Base-by-base conservation (phyloP, 768 basidiomycete genomes). In the Phylloporus arenicola region DNA sequence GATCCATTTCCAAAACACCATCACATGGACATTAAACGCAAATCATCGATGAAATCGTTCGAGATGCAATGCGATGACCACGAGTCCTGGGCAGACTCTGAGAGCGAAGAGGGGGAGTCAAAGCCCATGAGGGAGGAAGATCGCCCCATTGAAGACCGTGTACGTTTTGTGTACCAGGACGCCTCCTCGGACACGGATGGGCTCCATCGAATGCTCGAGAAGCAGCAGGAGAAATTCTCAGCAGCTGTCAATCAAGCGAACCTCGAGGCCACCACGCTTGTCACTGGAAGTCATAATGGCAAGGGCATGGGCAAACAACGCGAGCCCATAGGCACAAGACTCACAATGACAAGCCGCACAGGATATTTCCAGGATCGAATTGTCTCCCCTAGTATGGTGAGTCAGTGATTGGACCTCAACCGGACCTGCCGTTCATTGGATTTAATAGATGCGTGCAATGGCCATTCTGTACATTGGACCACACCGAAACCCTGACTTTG, bases 381-480 rank as follows among this genome's bases (percentile, higher is more conserved):
- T 60, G 82, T 99, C 53, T 86, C 93, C 3, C 95, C 96, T 0
- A 89, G 87, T 62, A 97, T 99, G 94, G 95, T 95, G 64, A 61
- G 89, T 70, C 16, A 25, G 13, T 20, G 34, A 35, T 43, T 43
- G 27, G 47, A 53, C 33, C 12, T n/a, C 40, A 42, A 47, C 35
- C 49, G 31, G 47, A 49, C 51, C 45, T 46, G 46, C 40, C 24
- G 24, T 47, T 16, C 31, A 63, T n/a, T 38, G 24, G n/a, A 48
- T n/a, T 14, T n/a, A 31, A 50, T 39, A 98, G 95, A 97, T 97
- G 92, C 89, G 96, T 31, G 94, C 95, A 0, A 99, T 99, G 96
- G 95, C 95, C 3, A 94, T 96, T 63, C 72, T 95, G 55, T 96
- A 96, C 70, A 87, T 99, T 52, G 95, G 95, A 1, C 95, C 96